Base-by-base conservation (phyloP, 2,329 filamentous ascomycete genomes). In the Corinectria fuckeliana region DNA sequence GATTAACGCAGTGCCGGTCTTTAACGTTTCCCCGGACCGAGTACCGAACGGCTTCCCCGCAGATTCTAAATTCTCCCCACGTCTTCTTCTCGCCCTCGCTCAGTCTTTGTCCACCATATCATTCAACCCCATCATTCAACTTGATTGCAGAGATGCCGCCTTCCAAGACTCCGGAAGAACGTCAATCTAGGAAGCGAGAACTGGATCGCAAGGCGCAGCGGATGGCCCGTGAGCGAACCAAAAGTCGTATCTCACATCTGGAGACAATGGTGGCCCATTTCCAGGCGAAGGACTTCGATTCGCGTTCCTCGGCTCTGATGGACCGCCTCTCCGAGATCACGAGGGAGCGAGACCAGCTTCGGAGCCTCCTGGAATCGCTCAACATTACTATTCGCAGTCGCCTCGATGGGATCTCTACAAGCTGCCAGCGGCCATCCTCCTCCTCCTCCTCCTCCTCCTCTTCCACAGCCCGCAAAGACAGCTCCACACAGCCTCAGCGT, bases 181-280 rank as follows among this genome's bases (percentile, higher is more conserved):
- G 62, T 1, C 55, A 62, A 34, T 61, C 71, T 28, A 70, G 71
- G 63, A 74, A 73, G 60, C 61, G 71, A 16, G 71, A 73, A 42
- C 68, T 72, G 14, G 71, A 74, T 48, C 71, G 71, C 58, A 70
- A 69, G 47, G 71, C 71, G 11, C 71, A 73, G 50, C 61, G 71
- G 8, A 54, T 68, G 25, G 67, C 70, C 13, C 69, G 71, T n/a
- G 71, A 74, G 41, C 64, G 71, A 6, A 73, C 68, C 25, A 71
- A 68, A 53, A 70, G 64, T 28, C 71, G 71, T 30, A 73, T 73
- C 49, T 59, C 69, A 10, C 65, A 72, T 23, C 64, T 73, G 2
- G 71, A 73, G 54, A 64, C 63, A 13, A 69, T 67, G 58, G 69
- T 73, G 28, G 66, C 70, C 18, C 65, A 65, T 3, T 39, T 72